Percentiles rank a stretch among this genome's conserved stretches.
Conservation (phyloP, 306 rosid genomes). For the Benincasa hispida region DNA sequence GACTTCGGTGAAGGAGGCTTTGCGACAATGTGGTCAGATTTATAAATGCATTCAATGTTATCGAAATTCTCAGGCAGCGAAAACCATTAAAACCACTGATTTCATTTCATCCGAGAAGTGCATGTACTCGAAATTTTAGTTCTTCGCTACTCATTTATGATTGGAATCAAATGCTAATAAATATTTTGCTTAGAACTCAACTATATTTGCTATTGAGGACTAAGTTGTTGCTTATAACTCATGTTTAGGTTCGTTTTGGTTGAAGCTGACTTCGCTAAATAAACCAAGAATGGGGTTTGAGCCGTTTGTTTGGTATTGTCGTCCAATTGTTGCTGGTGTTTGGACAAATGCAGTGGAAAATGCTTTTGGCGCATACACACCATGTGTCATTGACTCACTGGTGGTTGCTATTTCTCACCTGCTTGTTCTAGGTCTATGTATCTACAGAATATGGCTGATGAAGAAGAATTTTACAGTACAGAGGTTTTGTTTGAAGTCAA, state of each 20-base stretch:
- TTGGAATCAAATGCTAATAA: too few relatives aligned
- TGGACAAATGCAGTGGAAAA: conserved; percentile 64
- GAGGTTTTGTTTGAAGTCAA: conserved; percentile 65
- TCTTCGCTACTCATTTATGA: not conserved
- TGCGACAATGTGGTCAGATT: too few relatives aligned
- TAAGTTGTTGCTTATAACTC: too few relatives aligned
- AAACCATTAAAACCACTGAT: too few relatives aligned
- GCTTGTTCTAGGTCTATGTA: conserved; percentile 56
- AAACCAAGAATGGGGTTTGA: conserved; percentile 41
- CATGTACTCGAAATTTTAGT: not conserved
- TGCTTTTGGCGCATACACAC: conserved; percentile 79
- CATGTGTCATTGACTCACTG: conserved; percentile 59
- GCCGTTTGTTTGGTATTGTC: conserved; percentile 71
- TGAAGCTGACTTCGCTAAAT: not conserved
- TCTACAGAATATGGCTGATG: conserved; percentile 66
- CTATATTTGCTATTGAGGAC: too few relatives aligned
- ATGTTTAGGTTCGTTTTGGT: too few relatives aligned
- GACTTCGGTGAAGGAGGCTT: too few relatives aligned
- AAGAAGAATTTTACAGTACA: conserved; percentile 45
- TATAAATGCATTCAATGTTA: too few relatives aligned
- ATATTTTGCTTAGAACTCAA: too few relatives aligned
- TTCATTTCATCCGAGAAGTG: too few relatives aligned
- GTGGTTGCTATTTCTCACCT: conserved; percentile 55
- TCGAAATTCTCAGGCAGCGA: too few relatives aligned
- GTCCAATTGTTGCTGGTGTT: conserved; percentile 56